These are phyloP conservation scores for Chlorella sorokiniana DNA, from an alignment of 139 green algal genomes.

Conservation along the genomic window DNA sequence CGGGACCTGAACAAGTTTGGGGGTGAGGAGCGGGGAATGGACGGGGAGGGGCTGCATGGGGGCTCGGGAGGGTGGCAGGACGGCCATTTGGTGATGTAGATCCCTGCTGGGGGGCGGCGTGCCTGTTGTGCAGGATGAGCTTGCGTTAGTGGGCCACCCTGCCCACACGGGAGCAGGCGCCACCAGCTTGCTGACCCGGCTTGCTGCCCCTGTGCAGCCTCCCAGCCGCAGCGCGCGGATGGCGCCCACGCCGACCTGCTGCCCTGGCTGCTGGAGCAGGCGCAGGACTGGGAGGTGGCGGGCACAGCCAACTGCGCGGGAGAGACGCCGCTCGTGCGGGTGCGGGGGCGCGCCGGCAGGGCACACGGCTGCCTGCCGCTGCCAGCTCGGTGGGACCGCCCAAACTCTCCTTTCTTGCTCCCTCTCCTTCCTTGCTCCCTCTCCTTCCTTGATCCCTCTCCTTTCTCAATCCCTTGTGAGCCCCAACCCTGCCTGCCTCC, in stretches of 20 bases:
- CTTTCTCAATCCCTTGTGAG: background rate
- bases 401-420: background rate
- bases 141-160: too few relatives aligned
- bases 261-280: slow-evolving; percentile 72
- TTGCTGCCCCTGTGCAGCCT: background rate
- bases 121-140: too few relatives aligned
- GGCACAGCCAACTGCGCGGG: slow-evolving; percentile 51
- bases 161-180: too few relatives aligned
- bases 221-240: slow-evolving; percentile 47
- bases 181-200: background rate
- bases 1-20: slow-evolving; percentile 51
- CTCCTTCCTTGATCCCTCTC: background rate
- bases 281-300: slow-evolving; percentile 65
- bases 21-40: slow-evolving; percentile 3
- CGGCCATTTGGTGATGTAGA: background rate
- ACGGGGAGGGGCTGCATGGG: background rate
- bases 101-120: too few relatives aligned
- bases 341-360: slow-evolving; percentile 2
- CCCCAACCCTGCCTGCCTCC: background rate
- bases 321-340: slow-evolving; percentile 22
- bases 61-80: background rate
- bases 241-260: slow-evolving; percentile 66
- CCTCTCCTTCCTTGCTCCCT: background rate
- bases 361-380: background rate
- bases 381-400: too few relatives aligned